phyloP scores from a whole-genome alignment of 1,284 basidiomycete species.

The Porogramme epimiltina region DNA sequence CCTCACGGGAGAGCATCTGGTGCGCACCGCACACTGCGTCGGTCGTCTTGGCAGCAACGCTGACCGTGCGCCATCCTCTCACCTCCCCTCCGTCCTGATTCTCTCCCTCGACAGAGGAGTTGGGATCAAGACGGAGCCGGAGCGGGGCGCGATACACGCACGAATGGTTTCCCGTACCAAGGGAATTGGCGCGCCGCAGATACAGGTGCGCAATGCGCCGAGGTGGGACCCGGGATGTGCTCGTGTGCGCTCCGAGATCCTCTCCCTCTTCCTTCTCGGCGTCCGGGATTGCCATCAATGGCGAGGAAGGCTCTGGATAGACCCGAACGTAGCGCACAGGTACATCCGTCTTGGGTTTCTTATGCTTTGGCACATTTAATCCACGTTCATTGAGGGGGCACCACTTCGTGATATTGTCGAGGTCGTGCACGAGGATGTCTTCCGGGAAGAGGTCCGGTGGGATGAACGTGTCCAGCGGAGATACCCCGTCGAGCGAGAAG shows the following conservation, averaged over 20 bases:
- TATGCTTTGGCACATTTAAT: neutral
- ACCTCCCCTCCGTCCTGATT: slow-evolving; percentile 1
- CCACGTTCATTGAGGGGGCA: neutral
- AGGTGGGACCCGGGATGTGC: neutral
- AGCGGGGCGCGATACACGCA: slow-evolving; percentile 32
- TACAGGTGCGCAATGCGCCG: slow-evolving; percentile 25
- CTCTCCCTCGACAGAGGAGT: too few relatives aligned
- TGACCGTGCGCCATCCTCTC: slow-evolving; percentile 23
- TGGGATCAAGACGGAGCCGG: slow-evolving; percentile 17
- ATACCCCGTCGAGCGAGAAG: slow-evolving; percentile 10
- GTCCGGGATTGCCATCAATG: too few relatives aligned
- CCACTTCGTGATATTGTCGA: slow-evolving; percentile 2
- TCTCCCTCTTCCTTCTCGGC: too few relatives aligned
- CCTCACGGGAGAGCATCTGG: slow-evolving; percentile 38
- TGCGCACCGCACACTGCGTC: slow-evolving; percentile 17
- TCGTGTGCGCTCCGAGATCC: too few relatives aligned
- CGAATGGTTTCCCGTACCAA: slow-evolving; percentile 37
- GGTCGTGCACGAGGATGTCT: slow-evolving; percentile 32
- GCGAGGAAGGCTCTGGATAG: slow-evolving; percentile 15
- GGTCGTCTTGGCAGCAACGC: slow-evolving; percentile 36
- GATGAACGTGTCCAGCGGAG: slow-evolving; percentile 30
- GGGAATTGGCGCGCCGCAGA: slow-evolving; percentile 24
- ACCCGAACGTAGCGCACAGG: slow-evolving; percentile 22
- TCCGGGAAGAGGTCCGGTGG: slow-evolving; percentile 31
- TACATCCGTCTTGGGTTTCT: neutral